Conservation (phyloP, 2,329 filamentous ascomycete species). For the Beauveria medogensis region DNA sequence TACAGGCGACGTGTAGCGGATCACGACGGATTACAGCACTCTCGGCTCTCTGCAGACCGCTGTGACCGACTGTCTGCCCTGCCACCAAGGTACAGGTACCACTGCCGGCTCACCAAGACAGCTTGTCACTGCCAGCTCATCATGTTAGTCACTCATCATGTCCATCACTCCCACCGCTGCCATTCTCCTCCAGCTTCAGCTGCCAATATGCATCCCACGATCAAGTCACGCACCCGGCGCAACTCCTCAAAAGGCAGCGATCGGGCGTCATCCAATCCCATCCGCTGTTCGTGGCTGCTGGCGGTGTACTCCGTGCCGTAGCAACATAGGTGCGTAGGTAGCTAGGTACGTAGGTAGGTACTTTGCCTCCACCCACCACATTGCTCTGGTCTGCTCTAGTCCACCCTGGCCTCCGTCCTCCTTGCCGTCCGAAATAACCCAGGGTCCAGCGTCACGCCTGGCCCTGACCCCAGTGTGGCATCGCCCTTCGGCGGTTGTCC, state of each 20-base stretch:
- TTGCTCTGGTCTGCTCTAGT: neutral
- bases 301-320: neutral
- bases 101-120: too few relatives aligned
- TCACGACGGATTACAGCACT: neutral
- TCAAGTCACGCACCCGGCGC: neutral
- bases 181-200: neutral
- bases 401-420: neutral
- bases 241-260: neutral
- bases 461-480: neutral
- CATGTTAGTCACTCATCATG: neutral
- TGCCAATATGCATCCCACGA: neutral
- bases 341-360: neutral
- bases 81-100: too few relatives aligned
- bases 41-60: neutral
- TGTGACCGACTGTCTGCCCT: too few relatives aligned
- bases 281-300: neutral
- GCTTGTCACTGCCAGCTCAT: neutral
- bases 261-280: neutral
- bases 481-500: neutral
- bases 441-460: slow-evolving; percentile 2
- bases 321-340: too few relatives aligned
- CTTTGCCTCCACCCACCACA: neutral
- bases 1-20: neutral
- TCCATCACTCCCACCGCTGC: neutral
- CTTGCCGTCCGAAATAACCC: neutral